Evolutionary conservation across 768 basidiomycete species (phyloP), one percentile per base, ranked within the genome.

Genomic region (Polyporus arcularius): DNA sequence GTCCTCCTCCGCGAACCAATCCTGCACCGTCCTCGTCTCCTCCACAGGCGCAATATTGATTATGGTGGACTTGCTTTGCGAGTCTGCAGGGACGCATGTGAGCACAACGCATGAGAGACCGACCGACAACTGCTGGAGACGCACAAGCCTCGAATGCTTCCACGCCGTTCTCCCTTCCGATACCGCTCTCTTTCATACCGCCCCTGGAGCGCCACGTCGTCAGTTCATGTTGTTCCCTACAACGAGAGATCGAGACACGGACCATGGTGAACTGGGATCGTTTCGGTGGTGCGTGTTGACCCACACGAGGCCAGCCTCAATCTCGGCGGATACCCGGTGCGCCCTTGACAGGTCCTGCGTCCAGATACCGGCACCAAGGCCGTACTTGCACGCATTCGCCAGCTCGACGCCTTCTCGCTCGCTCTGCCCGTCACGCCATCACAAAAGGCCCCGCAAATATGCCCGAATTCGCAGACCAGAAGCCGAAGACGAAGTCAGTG

Each of bases 231-330:
- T 41, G 26, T 1, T 31, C 30, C 50, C 1, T 21, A 45, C 16
- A 41, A 42, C 8, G 18, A 4, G 41, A 18, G 45, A 49, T 31
- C 4, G 15, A 31, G 42, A n/a, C 4, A 70, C 82, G 41, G 69
- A 91, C 92, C 93, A 95, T 42, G 93, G 92, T 35, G 90, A 92
- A 63, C 88, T 89, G 8, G 93, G 93, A 69, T 94, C 92, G 66
- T 95, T 94, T 48, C 92, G 82, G 68, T 95, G 93, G 65, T 94
- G 91, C 0, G 89, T 92, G 70, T 95, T 94, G 40, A 94, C 83
- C 93, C 93, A 95, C 47, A 90, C 88, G 32, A 94, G 68, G 4
- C 93, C 93, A 16, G 87, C 78, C 65, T 94, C 80, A 39, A 95
- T 85, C 38, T 77, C 76, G 52, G 80, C 81, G 6, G 92, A 82